Evolutionary conservation across 2,329 filamentous ascomycete species (phyloP).

Genomic region (Cladosporium sp.): DNA sequence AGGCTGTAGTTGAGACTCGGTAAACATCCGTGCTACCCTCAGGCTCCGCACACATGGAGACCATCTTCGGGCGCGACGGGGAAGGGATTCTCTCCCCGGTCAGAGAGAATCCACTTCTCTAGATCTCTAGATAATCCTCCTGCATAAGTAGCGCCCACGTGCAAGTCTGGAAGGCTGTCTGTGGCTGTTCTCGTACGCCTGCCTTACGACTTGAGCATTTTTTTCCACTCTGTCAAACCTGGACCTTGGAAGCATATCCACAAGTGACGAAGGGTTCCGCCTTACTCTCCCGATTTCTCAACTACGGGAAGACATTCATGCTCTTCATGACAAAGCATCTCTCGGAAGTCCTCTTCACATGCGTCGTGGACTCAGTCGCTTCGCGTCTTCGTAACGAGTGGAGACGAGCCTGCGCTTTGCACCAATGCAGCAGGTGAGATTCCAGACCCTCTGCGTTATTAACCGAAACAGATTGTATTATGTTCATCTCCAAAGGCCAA

Average conservation of each 20-base stretch:
- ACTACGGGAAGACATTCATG: neutral
- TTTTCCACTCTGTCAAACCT: neutral
- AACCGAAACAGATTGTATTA: neutral
- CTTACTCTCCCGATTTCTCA: neutral
- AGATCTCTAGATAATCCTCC: conserved; percentile 1
- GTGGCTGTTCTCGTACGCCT: too few relatives aligned
- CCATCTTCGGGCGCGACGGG: neutral
- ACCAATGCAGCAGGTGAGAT: neutral
- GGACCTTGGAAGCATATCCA: neutral
- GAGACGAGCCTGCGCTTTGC: neutral
- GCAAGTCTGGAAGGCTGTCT: neutral
- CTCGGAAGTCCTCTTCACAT: neutral
- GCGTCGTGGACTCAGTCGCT: neutral
- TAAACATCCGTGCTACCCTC: neutral
- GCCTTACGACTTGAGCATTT: neutral
- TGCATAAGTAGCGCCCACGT: conserved; percentile 10
- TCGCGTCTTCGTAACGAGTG: neutral
- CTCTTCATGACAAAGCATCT: neutral
- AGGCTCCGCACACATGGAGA: neutral
- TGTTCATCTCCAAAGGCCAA: neutral
- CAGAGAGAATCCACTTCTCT: neutral
- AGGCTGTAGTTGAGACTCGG: neutral
- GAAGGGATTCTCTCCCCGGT: neutral
- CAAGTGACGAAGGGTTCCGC: neutral
- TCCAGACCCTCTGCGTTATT: neutral